Base-by-base conservation (phyloP, 2,329 filamentous ascomycete species). In the Pseudopyrenochaeta lycopersici region DNA sequence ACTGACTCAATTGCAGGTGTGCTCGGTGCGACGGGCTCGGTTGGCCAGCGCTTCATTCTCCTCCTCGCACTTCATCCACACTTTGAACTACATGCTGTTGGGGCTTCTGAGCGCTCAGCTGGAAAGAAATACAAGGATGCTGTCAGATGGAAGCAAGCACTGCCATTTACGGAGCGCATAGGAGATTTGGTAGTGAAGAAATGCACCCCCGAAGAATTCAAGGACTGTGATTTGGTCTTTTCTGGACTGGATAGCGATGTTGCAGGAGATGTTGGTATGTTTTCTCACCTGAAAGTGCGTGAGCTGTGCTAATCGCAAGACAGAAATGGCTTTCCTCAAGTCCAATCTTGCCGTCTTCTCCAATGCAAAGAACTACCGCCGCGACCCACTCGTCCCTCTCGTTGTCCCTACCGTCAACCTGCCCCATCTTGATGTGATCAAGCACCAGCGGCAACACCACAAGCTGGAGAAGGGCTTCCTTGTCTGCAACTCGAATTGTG, bases 401-500 rank as follows among this genome's bases (percentile, higher is more conserved):
- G 90, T 98, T 61, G 93, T 98, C 7, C 95, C 95, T 1, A 97
- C 92, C 17, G 93, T 98, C 76, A 98, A 98, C 81, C 87, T 96
- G 11, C 79, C 86, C 38, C 94, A 98, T 78, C 85, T 97, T 68
- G 86, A 90, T 71, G 84, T 97, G 57, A 94, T 98, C 73, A 89
- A 90, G n/a, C 88, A 96, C 77, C 94, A 98, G 80, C 85, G 91
- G 58, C 83, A 86, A 71, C 83, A 90, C 38, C 86, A 90, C 75
- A 81, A 81, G 23, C 82, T 97, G 39, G 81, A 89, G 58, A 92
- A 90, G 78, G 95, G 95, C 20, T 97, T 98, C 81, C 81, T 98
- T 32, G 92, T 97, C 56, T 98, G 94, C 85, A 98, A 98, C 82
- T 96, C 92, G 62, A 98, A 98, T 81, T 99, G 95, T 80, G 94